A percentile compares a stretch with the other conserved stretches of the same genome.
phyloP scores from a whole-genome alignment of 345 rosid species.

The Citrus hindsii region DNA sequence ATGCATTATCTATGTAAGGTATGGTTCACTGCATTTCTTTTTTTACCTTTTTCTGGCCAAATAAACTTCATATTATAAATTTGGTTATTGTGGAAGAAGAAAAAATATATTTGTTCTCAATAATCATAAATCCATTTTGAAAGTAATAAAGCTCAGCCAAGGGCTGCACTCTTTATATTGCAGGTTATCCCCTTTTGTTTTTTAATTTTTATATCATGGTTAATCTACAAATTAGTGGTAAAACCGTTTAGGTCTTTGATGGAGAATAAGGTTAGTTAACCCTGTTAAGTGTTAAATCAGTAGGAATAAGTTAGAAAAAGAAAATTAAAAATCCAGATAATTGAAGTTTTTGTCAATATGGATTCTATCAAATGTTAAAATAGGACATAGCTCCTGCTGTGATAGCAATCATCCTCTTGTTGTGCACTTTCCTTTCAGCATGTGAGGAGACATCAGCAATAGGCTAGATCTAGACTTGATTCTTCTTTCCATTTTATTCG shows the following conservation, averaged over 20 bases:
- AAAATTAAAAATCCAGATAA: not conserved
- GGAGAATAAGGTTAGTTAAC: not conserved
- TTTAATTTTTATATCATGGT: not conserved
- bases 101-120: not conserved
- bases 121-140: not conserved
- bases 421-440: conserved; percentile 2
- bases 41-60: not conserved
- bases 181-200: not conserved
- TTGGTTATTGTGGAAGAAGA: not conserved
- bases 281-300: not conserved
- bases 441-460: not conserved
- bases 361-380: not conserved
- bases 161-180: not conserved
- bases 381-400: not conserved
- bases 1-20: conserved; percentile 99
- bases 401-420: not conserved
- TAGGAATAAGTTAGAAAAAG: not conserved
- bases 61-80: not conserved
- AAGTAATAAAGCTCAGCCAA: not conserved
- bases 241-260: not conserved
- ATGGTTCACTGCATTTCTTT: conserved; percentile 8
- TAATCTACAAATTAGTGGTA: not conserved
- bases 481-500: not conserved
- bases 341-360: not conserved
- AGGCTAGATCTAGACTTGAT: not conserved